These are phyloP conservation scores for Syncephalastrum contaminatum DNA, from an alignment of 371 early-diverging fungal species.

Conservation along the genomic window DNA sequence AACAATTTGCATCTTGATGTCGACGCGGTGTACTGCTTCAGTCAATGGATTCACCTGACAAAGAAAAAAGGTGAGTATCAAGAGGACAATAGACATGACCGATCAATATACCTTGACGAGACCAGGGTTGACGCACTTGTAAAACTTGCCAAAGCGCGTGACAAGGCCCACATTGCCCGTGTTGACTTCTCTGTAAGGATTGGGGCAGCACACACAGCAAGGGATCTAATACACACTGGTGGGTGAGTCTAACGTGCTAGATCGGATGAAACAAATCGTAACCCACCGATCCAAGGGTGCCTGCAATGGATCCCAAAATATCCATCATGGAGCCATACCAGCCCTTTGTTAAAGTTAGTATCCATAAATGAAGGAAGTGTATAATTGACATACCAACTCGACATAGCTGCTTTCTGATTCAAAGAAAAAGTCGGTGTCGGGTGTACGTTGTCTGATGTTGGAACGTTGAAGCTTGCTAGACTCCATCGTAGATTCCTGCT, in stretches of 20 bases:
- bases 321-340: constrained; percentile 55
- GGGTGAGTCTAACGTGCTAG: background rate
- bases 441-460: background rate
- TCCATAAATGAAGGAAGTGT: background rate
- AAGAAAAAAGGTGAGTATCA: background rate
- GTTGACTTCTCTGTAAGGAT: constrained; percentile 70
- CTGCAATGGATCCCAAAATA: constrained; percentile 39
- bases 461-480: constrained; percentile 6
- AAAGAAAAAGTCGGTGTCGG: constrained; percentile 28
- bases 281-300: constrained; percentile 47
- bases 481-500: constrained; percentile 1
- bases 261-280: background rate
- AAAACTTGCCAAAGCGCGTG: constrained; percentile 80
- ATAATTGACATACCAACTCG: constrained; percentile 25
- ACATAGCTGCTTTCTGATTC: constrained; percentile 31
- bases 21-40: constrained; percentile 64
- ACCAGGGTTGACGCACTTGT: constrained; percentile 90
- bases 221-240: constrained; percentile 19
- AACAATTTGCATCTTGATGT: constrained; percentile 77
- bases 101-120: constrained; percentile 55
- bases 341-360: constrained; percentile 18
- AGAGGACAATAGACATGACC: too few relatives aligned
- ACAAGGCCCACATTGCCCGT: constrained; percentile 80
- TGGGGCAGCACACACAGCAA: constrained; percentile 63
- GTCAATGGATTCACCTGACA: constrained; percentile 65